Conservation (phyloP, 352 stramenopile genomes). For the Pilasporangium apinafurcum region DNA sequence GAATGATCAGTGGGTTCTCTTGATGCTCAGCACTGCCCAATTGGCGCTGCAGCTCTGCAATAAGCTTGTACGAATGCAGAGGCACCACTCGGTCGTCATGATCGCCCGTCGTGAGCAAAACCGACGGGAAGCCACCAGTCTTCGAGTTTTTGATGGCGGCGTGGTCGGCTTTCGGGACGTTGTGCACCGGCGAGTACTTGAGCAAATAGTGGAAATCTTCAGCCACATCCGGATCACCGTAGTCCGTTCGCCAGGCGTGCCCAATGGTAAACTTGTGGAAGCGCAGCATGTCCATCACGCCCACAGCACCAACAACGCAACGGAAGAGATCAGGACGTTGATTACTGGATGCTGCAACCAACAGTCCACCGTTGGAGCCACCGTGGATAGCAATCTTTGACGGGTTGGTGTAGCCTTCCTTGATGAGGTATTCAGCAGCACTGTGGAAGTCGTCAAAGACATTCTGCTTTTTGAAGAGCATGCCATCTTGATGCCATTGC, state of each 20-base stretch:
- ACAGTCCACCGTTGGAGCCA: constrained; percentile 91
- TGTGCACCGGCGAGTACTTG: constrained; percentile 88
- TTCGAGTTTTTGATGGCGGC: constrained; percentile 39
- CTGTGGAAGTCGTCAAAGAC: constrained; percentile 95
- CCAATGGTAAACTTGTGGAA: constrained; percentile 94
- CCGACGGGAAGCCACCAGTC: constrained; percentile 67
- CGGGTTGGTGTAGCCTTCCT: constrained; percentile 82
- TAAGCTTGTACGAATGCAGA: constrained; percentile 89
- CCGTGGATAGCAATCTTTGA: constrained; percentile 89
- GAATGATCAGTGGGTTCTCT: constrained; percentile 83
- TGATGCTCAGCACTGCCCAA: constrained; percentile 70
- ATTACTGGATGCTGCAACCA: constrained; percentile 89
- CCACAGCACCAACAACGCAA: constrained; percentile 89
- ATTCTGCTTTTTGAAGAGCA: constrained; percentile 92
- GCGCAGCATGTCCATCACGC: constrained; percentile 95
- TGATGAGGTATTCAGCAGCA: constrained; percentile 91
- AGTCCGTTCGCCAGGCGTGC: constrained; percentile 87
- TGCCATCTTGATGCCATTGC: constrained; percentile 88
- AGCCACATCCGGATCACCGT: constrained; percentile 72
- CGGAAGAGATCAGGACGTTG: constrained; percentile 90
- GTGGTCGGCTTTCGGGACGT: constrained; percentile 57
- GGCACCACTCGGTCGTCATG: constrained; percentile 89
- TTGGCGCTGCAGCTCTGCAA: constrained; percentile 79
- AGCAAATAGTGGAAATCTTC: constrained; percentile 81
- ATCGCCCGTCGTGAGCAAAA: constrained; percentile 84